phyloP scores from a whole-genome alignment of 148 eudicot species.

The Chenopodium formosanum region DNA sequence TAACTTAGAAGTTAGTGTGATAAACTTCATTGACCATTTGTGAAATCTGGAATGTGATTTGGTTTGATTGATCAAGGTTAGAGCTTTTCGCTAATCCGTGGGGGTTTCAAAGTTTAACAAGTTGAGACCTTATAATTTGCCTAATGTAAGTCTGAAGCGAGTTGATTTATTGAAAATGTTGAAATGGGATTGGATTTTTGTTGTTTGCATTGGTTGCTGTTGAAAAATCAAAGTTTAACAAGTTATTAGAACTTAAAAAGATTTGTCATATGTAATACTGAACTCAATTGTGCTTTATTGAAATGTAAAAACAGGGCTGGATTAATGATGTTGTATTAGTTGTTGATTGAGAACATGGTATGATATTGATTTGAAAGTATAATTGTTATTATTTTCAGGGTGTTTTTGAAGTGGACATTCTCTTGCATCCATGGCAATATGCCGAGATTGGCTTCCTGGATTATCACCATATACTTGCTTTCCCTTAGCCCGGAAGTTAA shows the following conservation, averaged over 20 bases:
- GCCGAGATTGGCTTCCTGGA: conserved; percentile 22
- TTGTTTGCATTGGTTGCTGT: no score
- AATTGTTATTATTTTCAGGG: conserved; percentile 15
- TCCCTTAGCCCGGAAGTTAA: conserved; percentile 33
- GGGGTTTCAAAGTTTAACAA: neutral
- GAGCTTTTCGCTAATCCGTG: neutral
- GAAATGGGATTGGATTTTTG: neutral
- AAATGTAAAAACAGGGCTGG: neutral
- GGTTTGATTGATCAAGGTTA: conserved; percentile 8
- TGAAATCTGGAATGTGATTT: neutral
- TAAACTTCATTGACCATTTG: neutral
- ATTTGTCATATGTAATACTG: neutral
- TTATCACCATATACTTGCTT: conserved; percentile 34
- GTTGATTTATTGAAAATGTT: neutral
- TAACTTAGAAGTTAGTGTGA: neutral
- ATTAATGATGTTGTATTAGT: neutral
- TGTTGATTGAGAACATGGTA: neutral
- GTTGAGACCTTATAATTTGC: neutral
- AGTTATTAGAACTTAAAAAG: neutral
- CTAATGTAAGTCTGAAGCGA: neutral
- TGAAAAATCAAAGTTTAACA: neutral
- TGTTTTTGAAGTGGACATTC: conserved; percentile 23
- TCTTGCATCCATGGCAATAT: neutral
- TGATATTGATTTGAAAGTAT: neutral
- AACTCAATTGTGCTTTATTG: neutral